Base-by-base conservation (phyloP, 75 land plant genomes). In the Picea sitchensis region DNA sequence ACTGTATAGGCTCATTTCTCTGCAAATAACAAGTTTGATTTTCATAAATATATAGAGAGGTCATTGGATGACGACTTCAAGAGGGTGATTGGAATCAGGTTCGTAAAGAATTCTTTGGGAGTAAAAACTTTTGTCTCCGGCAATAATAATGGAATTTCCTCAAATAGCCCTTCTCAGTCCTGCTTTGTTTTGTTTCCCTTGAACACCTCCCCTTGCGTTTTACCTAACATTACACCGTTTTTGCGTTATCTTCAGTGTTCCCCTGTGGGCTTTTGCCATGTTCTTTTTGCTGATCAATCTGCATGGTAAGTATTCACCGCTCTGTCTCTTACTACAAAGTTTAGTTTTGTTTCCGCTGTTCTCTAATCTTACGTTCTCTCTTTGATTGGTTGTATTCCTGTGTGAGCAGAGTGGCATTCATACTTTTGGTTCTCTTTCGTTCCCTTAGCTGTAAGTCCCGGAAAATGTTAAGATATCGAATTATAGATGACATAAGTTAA, bases 1-100 rank as follows among this genome's bases (percentile, higher is more conserved):
- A n/a, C 26, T 44, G 26, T 31, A 77, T 84, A 95, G 98, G 92
- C 82, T 14, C 94, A 95, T 82, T 83, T 92, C 51, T 79, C 91
- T 65, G 86, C 87, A 58, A 75, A 75, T 56, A 87, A 73, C 73
- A 88, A 81, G 74, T 89, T 92, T 71, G 80, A 92, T 63, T 92
- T 94, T 59, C 94, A 51, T 51, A 51, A 51, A 51, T 51, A 51
- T 51, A 51, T 51, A 51, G 9, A 51, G 56, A 51, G 12, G 11
- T 9, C 12, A 51, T 51, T 51, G 56, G 56, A 51, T 51, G 56
- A 51, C 1, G 56, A 51, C 56, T 51, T 51, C 56, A 51, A 11
- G 56, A 51, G 56, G 56, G 56, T 51, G 56, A 51, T 51, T 1
- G 56, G 11, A 51, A 51, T 51, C 12, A 51, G 56, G 12, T 51